Evolutionary conservation across 257 asterid genomes (phyloP), one percentile per base, ranked within the genome.

Genomic region (Solanum sitiens): DNA sequence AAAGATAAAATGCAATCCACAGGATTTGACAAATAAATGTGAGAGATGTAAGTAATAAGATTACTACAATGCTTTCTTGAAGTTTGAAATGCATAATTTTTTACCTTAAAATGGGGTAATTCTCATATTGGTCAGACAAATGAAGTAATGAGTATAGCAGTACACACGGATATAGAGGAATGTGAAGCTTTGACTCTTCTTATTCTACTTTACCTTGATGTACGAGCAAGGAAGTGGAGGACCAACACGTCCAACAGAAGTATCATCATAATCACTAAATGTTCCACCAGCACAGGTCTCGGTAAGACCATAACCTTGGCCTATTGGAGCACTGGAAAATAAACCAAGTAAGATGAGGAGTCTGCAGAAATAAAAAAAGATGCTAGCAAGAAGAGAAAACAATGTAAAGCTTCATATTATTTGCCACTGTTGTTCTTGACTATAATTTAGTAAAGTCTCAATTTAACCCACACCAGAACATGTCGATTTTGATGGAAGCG

Each of bases 211-310:
- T 92, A 97, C 99, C 99, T 97, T 95, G 75, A 97, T 91, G 87
- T 90, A 87, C 77, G 99, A 95, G 91, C 99, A 97, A 85, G 99
- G 98, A 25, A 97, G 89, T 8, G 99, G 98, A 30, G 98, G 92
- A 83, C 99, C 99, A 85, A 96, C 99, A 86, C 99, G 98, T 68
- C 99, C 99, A 89, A 97, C 99, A 83, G 99, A 93, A 45, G 94
- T 93, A 94, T 97, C 99, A 86, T 97, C 98, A 80, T 91, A 95
- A 90, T 97, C 99, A 68, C 98, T 95, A 88, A 97, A 97, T 67
- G 99, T 94, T 87, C 99, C 99, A 86, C 99, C 99, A 75, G 99
- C 99, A 90, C 99, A 97, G 77, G 98, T 97, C 93, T 97, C 99
- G 1, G 99, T 97, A 80, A 97, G 99, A 86, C 99, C 99, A 91